A percentile compares a stretch with the other conserved stretches of the same genome.
phyloP scores from a whole-genome alignment of 2,329 filamentous ascomycete genomes.

The Fusarium hainanense region DNA sequence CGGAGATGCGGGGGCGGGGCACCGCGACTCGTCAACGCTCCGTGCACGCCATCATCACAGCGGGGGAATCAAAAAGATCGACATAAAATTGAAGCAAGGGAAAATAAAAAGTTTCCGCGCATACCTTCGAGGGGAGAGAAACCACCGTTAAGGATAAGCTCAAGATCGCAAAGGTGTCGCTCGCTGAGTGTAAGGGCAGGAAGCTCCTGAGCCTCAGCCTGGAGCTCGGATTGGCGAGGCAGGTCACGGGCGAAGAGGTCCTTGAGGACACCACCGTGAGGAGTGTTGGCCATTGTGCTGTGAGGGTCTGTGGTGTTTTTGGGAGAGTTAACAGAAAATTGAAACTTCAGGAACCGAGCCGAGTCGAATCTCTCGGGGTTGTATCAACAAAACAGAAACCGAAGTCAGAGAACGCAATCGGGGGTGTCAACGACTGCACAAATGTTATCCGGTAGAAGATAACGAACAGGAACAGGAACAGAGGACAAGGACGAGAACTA shows the following conservation, averaged over 20 bases:
- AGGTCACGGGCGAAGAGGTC: slow-evolving; percentile 95
- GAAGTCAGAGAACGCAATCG: slow-evolving; percentile 49
- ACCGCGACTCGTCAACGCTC: slow-evolving; percentile 16
- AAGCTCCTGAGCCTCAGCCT: slow-evolving; percentile 84
- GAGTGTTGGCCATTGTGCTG: slow-evolving; percentile 72
- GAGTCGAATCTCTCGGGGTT: slow-evolving; percentile 21
- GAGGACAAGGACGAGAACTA: slow-evolving; percentile 5
- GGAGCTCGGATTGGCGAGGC: slow-evolving; percentile 81
- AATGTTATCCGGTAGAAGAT: slow-evolving; percentile 22
- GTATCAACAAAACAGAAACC: slow-evolving; percentile 24
- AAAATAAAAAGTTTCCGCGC: slow-evolving; percentile 49
- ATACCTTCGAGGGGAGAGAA: slow-evolving; percentile 97
- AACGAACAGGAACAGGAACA: slow-evolving; percentile 15
- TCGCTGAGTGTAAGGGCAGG: slow-evolving; percentile 88
- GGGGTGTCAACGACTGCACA: slow-evolving; percentile 43
- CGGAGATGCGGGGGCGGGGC: slow-evolving; percentile 44
- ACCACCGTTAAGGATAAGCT: slow-evolving; percentile 95
- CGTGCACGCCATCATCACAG: slow-evolving; percentile 31
- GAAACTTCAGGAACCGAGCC: slow-evolving; percentile 18
- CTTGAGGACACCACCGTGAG: slow-evolving; percentile 95
- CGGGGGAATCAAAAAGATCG: slow-evolving; percentile 8
- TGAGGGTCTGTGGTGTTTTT: slow-evolving; percentile 19
- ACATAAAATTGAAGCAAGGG: not conserved
- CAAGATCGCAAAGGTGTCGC: slow-evolving; percentile 96
- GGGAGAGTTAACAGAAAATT: not conserved